Percentiles rank a stretch among this genome's conserved stretches.
Evolutionary conservation across 2,329 filamentous ascomycete species (phyloP).

Genomic region (Alternaria angustiovoidea): DNA sequence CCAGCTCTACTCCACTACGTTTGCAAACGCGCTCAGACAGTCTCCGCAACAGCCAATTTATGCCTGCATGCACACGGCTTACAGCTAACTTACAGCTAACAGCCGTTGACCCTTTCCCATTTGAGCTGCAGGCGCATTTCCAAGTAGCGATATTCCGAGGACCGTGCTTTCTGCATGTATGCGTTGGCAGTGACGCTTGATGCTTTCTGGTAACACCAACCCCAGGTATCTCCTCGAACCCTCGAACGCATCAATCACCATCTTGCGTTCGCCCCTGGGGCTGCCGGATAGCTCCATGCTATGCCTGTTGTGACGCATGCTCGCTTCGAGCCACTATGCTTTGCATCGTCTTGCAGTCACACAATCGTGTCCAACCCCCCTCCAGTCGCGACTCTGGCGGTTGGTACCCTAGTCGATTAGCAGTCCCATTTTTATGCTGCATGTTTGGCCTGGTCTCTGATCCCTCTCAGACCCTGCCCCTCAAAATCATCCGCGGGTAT

Average conservation of each 20-base stretch:
- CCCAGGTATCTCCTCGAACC: slow-evolving; percentile 43
- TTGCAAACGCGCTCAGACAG: slow-evolving; percentile 34
- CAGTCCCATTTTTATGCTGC: slow-evolving; percentile 39
- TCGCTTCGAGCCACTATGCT: slow-evolving; percentile 45
- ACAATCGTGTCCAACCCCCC: slow-evolving; percentile 46
- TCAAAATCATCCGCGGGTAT: slow-evolving; percentile 23
- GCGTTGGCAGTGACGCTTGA: slow-evolving; percentile 28
- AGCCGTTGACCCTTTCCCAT: slow-evolving; percentile 48
- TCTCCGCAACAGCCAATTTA: slow-evolving; percentile 45
- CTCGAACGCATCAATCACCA: slow-evolving; percentile 50
- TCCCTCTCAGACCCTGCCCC: slow-evolving; percentile 32
- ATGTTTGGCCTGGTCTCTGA: slow-evolving; percentile 33
- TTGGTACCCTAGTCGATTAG: slow-evolving; percentile 35
- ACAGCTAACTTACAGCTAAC: slow-evolving; percentile 45
- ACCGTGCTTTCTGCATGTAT: slow-evolving; percentile 50
- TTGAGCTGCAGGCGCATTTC: slow-evolving; percentile 43
- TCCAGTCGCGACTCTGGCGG: slow-evolving; percentile 51
- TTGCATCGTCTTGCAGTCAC: slow-evolving; percentile 43
- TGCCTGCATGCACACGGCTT: slow-evolving; percentile 41
- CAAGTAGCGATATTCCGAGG: slow-evolving; percentile 42
- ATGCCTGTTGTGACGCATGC: slow-evolving; percentile 44
- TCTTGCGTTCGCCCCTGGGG: slow-evolving; percentile 28
- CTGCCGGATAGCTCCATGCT: slow-evolving; percentile 43
- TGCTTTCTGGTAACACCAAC: slow-evolving; percentile 47
- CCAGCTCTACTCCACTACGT: slow-evolving; percentile 21